These are phyloP conservation scores for Myxozyma geophila DNA, from an alignment of 805 yeast genomes.

Conservation along the genomic window DNA sequence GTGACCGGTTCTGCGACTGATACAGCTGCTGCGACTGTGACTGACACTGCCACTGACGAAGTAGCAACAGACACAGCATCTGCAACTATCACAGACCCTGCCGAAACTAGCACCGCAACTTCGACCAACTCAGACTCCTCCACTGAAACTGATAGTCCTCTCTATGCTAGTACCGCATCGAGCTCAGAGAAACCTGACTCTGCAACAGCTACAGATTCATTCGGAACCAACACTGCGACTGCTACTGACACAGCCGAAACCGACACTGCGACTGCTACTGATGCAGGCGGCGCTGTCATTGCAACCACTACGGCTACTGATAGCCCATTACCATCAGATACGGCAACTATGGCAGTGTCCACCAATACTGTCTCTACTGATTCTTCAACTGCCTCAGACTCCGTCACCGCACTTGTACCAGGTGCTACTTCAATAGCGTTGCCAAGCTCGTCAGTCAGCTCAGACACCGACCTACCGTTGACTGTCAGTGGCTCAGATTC, in stretches of 20 bases:
- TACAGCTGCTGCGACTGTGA: constrained; percentile 1
- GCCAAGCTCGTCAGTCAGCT: too few relatives aligned
- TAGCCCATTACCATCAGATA: background rate
- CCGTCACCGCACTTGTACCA: background rate
- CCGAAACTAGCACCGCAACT: background rate
- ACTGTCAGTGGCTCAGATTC: constrained; percentile 3
- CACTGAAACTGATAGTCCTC: background rate
- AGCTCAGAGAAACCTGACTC: background rate
- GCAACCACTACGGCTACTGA: background rate
- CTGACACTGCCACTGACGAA: background rate
- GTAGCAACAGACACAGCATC: background rate
- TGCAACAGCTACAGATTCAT: background rate
- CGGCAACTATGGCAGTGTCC: background rate
- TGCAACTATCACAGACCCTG: background rate
- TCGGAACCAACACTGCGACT: background rate
- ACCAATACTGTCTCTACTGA: background rate
- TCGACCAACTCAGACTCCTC: background rate
- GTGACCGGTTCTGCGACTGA: background rate
- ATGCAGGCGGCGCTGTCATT: background rate
- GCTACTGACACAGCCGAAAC: background rate
- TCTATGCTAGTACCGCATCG: background rate
- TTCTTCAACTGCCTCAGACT: background rate
- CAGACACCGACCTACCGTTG: background rate
- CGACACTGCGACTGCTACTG: background rate
- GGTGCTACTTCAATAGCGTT: too few relatives aligned